Evolutionary conservation across 768 basidiomycete species (phyloP), one percentile per base, ranked within the genome.

Genomic region (Boletus rubescentipes): DNA sequence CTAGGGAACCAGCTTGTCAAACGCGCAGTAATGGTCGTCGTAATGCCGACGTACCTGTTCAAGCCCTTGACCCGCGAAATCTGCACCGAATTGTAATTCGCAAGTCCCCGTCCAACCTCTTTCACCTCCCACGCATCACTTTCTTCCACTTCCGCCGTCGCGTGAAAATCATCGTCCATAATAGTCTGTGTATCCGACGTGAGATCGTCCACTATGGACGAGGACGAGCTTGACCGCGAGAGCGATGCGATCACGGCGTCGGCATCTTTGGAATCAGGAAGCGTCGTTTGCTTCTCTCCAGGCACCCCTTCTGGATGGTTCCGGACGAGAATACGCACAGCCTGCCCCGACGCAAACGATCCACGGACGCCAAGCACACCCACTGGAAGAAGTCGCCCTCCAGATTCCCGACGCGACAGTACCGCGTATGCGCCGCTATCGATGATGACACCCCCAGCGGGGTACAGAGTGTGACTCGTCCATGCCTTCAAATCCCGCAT

Each of bases 31-130:
- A n/a, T 38, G 5, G 9, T 11, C 35, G 40, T 16, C n/a, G 26
- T 12, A 51, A 35, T 41, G 10, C 11, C 3, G n/a, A 71, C 81
- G 29, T 61, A 94, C 95, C 95, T 98, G 70, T 94, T 91, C 61
- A 92, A 65, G 0, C 97, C 94, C 67, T 90, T 94, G 46, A 98
- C 86, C 53, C 85, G 81, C 49, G 81, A 77, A 57, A 98, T 94
- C 72, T 98, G 95, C 38, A 84, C 86, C 43, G 90, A 95, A 67
- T 98, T 98, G 69, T 97, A 99, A 73, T 95, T 97, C 12, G 93
- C 93, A 48, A 98, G 75, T 2, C 97, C 97, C 36, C 96, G 82
- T 0, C 96, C 97, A 35, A 98, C 92, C 69, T 98, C 96, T 40
- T 89, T 75, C 26, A 91, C 77, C 61, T 96, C 90, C 73, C 84